Percentiles rank a stretch among this genome's conserved stretches.
Conservation (phyloP, 1,284 basidiomycete species). For the Apiotrichum domesticum region DNA sequence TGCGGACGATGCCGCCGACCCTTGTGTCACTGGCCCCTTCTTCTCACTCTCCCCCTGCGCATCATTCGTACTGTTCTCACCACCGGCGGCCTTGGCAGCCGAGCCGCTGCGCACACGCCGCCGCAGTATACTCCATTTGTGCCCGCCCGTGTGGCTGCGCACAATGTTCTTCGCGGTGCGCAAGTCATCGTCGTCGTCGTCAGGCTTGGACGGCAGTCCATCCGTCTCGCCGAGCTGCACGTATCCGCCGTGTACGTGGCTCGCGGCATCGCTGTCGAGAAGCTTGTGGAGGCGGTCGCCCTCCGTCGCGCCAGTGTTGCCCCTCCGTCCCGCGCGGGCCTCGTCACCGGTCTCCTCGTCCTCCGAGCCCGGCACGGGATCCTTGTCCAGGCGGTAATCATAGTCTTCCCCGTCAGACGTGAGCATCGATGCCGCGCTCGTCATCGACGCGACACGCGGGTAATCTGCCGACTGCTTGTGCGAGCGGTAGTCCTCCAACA, state of each 20-base stretch:
- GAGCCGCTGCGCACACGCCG: constrained; percentile 26
- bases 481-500: constrained; percentile 31
- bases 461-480: background rate
- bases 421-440: background rate
- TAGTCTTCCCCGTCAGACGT: constrained; percentile 36
- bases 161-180: constrained; percentile 44
- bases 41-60: too few relatives aligned
- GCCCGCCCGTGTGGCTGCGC: constrained; percentile 39
- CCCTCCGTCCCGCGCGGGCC: background rate
- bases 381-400: constrained; percentile 43
- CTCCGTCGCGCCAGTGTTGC: constrained; percentile 1
- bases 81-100: background rate
- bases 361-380: constrained; percentile 14
- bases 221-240: constrained; percentile 48
- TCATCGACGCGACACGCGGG: background rate
- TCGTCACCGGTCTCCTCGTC: constrained; percentile 2
- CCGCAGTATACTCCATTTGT: constrained; percentile 40
- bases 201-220: constrained; percentile 44
- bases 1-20: background rate
- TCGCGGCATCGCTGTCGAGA: constrained; percentile 29
- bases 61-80: background rate
- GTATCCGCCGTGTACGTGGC: constrained; percentile 33
- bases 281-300: constrained; percentile 15
- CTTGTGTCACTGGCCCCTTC: too few relatives aligned
- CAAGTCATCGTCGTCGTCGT: constrained; percentile 17